Base-by-base conservation (phyloP, 1,284 basidiomycete species). In the Naganishia sp. region DNA sequence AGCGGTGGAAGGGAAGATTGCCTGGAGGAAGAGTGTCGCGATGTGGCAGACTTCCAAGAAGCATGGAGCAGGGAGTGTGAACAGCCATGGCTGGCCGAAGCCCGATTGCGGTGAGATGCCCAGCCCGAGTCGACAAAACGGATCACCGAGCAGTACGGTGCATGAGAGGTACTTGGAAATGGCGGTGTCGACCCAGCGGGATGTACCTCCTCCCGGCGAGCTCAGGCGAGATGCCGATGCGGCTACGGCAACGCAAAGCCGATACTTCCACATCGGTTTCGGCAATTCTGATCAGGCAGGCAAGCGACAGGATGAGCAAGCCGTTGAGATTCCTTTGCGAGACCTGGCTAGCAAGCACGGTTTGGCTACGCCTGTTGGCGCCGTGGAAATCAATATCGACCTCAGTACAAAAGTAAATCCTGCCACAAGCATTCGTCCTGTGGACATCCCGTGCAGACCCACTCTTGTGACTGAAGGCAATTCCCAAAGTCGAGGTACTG, bases 1-100 rank as follows among this genome's bases (percentile, higher is more conserved):
- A 25, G 64, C 64, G 5, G 39, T 59, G 6, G 64, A 66, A 28
- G 64, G 64, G 4, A 66, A 66, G 31, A 46, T 36, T 6, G 64
- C 64, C 2, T 66, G 64, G 64, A 45, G 56, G 42, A 39, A 66
- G 5, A 54, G 48, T 43, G 49, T 66, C 15, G 18, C 21, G 7
- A 45, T 16, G n/a, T 55, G 61, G 50, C 21, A 52, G n/a, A 10
- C 39, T 9, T 1, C 16, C 31, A 31, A 23, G 21, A 55, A 23
- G 6, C n/a, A 23, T 9, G 28, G 43, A 13, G 11, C 16, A 3
- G 28, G 21, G 7, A 56, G 53, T 21, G 44, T 23, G 6, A 23
- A 11, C 9, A 31, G 45, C 18, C 42, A 18, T 39, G 4, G 15
- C n/a, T 36, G 53, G 4, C 44, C 44, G 15, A 15, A 1, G 50